phyloP scores from a whole-genome alignment of 495 filamentous ascomycete genomes.

The Apiosordaria backusii region DNA sequence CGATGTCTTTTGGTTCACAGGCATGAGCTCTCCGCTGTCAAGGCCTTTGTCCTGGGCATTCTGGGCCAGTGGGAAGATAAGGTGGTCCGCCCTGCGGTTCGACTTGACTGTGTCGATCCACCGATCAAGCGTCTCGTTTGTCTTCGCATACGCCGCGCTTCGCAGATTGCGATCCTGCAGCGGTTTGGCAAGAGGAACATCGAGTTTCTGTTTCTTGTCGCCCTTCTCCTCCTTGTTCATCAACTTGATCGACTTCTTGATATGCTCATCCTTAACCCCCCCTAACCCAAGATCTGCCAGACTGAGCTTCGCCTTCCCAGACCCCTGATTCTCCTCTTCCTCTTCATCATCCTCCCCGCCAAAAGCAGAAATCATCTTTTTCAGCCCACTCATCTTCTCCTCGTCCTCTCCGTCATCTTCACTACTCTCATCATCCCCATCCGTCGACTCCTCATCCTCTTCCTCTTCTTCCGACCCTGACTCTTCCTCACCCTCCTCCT shows the following conservation, averaged over 20 bases:
- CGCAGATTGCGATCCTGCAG: slow-evolving; percentile 87
- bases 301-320: slow-evolving; percentile 67
- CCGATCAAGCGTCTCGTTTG: slow-evolving; percentile 80
- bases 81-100: slow-evolving; percentile 86
- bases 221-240: slow-evolving; percentile 53
- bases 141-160: slow-evolving; percentile 81
- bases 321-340: slow-evolving; percentile 33
- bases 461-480: slow-evolving; percentile 30
- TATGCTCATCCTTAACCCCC: slow-evolving; percentile 66
- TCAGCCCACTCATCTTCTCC: slow-evolving; percentile 60
- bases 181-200: slow-evolving; percentile 79
- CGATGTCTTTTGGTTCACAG: slow-evolving; percentile 54
- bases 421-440: slow-evolving; percentile 47
- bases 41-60: slow-evolving; percentile 54
- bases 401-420: slow-evolving; percentile 56
- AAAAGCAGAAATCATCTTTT: slow-evolving; percentile 68
- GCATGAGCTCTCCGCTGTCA: slow-evolving; percentile 49
- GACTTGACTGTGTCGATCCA: slow-evolving; percentile 95
- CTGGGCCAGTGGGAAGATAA: slow-evolving; percentile 84
- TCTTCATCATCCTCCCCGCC: slow-evolving; percentile 33
- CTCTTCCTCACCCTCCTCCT: slow-evolving; percentile 30
- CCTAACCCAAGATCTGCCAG: slow-evolving; percentile 69
- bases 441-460: slow-evolving; percentile 44
- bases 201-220: slow-evolving; percentile 64
- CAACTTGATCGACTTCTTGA: slow-evolving; percentile 77